These are phyloP conservation scores for Penicillium egyptiacum DNA, from an alignment of 495 filamentous ascomycete species.

Conservation along the genomic window DNA sequence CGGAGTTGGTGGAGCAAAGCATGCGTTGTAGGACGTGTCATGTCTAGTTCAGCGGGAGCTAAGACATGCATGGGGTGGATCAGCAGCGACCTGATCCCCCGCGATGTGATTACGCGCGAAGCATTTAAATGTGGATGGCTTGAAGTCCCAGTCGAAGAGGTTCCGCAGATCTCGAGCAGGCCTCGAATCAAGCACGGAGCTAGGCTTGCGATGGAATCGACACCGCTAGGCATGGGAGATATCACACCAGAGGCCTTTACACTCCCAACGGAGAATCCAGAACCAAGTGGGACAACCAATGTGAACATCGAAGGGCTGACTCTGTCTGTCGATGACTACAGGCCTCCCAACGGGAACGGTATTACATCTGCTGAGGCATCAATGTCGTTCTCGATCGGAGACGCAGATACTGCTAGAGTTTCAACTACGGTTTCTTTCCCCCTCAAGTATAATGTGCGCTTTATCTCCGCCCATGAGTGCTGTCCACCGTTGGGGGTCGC, in stretches of 20 bases:
- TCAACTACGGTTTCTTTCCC: conserved; percentile 46
- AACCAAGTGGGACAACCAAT: conserved; percentile 8
- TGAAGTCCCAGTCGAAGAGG: conserved; percentile 49
- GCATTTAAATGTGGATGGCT: conserved; percentile 63
- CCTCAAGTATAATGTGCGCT: conserved; percentile 62
- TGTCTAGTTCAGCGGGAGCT: conserved; percentile 63
- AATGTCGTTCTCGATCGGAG: conserved; percentile 44
- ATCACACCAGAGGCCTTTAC: conserved; percentile 49
- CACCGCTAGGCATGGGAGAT: conserved; percentile 44
- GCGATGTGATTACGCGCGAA: conserved; percentile 25
- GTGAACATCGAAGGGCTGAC: conserved; percentile 25
- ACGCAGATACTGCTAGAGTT: conserved; percentile 24
- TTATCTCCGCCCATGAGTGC: conserved; percentile 66
- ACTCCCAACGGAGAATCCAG: conserved; percentile 30
- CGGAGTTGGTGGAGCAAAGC: conserved; percentile 82
- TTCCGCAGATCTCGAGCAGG: conserved; percentile 21
- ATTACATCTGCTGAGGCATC: conserved; percentile 49
- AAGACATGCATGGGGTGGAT: conserved; percentile 82
- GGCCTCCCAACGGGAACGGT: conserved; percentile 22
- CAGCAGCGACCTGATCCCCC: conserved; percentile 56
- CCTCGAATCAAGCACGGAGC: conserved; percentile 43
- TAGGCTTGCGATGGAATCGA: conserved; percentile 34
- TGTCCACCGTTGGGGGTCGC: conserved; percentile 50
- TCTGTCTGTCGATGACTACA: conserved; percentile 24
- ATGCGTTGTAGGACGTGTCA: conserved; percentile 72